Evolutionary conservation across 2,329 filamentous ascomycete species (phyloP).

Genomic region (Alternaria conjuncta): DNA sequence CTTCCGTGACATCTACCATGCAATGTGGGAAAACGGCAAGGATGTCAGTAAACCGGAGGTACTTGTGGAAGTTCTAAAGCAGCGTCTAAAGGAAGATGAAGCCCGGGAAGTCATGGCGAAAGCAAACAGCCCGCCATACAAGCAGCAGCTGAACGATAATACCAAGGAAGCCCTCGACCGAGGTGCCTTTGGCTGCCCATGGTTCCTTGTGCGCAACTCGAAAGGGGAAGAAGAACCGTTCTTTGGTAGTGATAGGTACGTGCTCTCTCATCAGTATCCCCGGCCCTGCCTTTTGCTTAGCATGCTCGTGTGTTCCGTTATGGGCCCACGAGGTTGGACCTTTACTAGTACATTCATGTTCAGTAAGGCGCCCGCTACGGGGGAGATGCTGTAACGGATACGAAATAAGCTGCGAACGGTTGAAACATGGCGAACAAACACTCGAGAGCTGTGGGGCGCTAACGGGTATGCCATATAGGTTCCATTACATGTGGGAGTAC

Average conservation of each 20-base stretch:
- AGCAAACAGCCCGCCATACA: slow-evolving; percentile 57
- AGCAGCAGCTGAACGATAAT: slow-evolving; percentile 61
- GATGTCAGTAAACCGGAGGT: slow-evolving; percentile 66
- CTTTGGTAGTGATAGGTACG: slow-evolving; percentile 75
- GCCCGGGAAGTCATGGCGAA: slow-evolving; percentile 63
- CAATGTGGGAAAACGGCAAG: slow-evolving; percentile 67
- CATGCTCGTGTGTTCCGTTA: background rate
- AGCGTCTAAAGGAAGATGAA: slow-evolving; percentile 60
- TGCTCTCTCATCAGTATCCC: slow-evolving; percentile 8
- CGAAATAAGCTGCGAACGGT: slow-evolving; percentile 15
- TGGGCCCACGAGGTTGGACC: background rate
- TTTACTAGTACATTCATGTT: slow-evolving; percentile 5
- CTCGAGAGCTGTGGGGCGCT: slow-evolving; percentile 11
- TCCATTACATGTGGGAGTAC: slow-evolving; percentile 72
- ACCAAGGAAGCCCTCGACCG: slow-evolving; percentile 67
- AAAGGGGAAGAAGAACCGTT: slow-evolving; percentile 69
- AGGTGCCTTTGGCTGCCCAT: slow-evolving; percentile 79
- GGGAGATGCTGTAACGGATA: slow-evolving; percentile 1
- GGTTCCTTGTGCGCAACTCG: slow-evolving; percentile 70
- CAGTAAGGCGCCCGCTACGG: slow-evolving; percentile 15
- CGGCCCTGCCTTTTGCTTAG: background rate
- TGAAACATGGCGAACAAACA: slow-evolving; percentile 19
- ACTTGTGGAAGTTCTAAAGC: slow-evolving; percentile 54
- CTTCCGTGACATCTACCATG: slow-evolving; percentile 63
- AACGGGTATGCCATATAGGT: slow-evolving; percentile 52